Evolutionary conservation across 208 protist genomes (phyloP).

Genomic region (Leishmania gerbilli): DNA sequence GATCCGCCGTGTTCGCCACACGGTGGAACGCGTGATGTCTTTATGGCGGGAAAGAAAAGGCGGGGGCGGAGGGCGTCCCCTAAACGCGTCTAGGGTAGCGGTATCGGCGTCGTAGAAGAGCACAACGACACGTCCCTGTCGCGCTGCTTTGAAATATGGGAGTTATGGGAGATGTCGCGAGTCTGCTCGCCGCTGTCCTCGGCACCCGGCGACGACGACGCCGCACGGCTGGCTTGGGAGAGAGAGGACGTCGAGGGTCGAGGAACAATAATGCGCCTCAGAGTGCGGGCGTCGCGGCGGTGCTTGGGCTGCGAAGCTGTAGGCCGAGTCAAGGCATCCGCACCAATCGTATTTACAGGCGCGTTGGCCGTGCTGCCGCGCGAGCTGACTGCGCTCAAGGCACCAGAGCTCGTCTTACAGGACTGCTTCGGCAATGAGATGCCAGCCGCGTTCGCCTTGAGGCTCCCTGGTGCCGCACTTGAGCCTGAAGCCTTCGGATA

Average conservation of each 20-base stretch:
- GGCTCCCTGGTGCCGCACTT: not conserved
- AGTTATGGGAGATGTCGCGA: not conserved
- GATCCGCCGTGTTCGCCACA: not conserved
- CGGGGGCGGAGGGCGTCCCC: not conserved
- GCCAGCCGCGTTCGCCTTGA: not conserved
- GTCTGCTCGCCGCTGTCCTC: no score
- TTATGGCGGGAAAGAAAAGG: not conserved
- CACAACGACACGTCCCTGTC: not conserved
- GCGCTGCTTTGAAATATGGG: no score
- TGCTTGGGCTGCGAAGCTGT: constrained; percentile 7
- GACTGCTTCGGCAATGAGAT: not conserved
- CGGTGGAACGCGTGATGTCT: not conserved
- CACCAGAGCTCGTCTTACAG: not conserved
- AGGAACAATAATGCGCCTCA: constrained; percentile 20
- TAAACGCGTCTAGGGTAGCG: not conserved
- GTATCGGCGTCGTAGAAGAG: not conserved
- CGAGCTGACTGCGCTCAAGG: not conserved
- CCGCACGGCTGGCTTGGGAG: not conserved
- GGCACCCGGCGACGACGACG: constrained; percentile 1
- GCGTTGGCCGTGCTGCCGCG: not conserved
- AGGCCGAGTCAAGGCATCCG: not conserved
- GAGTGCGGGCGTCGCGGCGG: constrained; percentile 24
- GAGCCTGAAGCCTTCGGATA: not conserved
- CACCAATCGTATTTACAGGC: not conserved
- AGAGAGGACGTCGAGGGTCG: constrained; percentile 12